Evolutionary conservation across 192 early-diverging fungal genomes (phyloP), one percentile per base, ranked within the genome.

Genomic region (Gamsiella multidivaricata): DNA sequence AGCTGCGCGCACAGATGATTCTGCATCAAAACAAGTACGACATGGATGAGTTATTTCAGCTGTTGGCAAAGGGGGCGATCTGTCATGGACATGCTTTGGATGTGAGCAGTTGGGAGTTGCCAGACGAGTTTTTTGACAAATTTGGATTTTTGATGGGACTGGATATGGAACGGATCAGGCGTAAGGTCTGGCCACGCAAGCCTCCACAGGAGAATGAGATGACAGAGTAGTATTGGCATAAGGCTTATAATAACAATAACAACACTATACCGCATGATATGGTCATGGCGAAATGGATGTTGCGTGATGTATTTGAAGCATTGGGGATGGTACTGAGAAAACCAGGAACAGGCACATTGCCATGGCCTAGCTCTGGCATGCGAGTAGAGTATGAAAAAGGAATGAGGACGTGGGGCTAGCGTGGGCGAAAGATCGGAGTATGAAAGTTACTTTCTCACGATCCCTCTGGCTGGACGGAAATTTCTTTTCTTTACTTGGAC

Each of bases 1-100:
- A 79, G 36, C 45, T 82, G 23, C 46, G 72, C 18, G 73, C 81
- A 0, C 69, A 79, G 33, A 82, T 82, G 75, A 82, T 82, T 62
- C 60, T 79, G 29, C 69, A 80, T 52, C 70, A 69, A 15, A 37
- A 53, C 56, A 65, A 70, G 31, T 79, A 74, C 39, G 63, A 80
- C 45, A 25, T 70, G 9, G 66, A 79, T 3, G 66, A 79, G 43
- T 22, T 82, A 9, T 69, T 63, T 23, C 65, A 82, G 5, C 29
- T 82, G 33, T 20, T 82, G 28, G 39, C 70, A 2, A 50, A 65
- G 1, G 56, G 61, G 17, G 65, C 81, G 0, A 79, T 70, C 42
- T 82, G 81, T 66, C 81, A 82, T 50, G 81, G 81, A 6, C 54
- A 60, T 2, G 65, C 81, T 0, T 6, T 70, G 5, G 53, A 80